phyloP scores from a whole-genome alignment of 345 rosid genomes.

The Eutrema japonicum region DNA sequence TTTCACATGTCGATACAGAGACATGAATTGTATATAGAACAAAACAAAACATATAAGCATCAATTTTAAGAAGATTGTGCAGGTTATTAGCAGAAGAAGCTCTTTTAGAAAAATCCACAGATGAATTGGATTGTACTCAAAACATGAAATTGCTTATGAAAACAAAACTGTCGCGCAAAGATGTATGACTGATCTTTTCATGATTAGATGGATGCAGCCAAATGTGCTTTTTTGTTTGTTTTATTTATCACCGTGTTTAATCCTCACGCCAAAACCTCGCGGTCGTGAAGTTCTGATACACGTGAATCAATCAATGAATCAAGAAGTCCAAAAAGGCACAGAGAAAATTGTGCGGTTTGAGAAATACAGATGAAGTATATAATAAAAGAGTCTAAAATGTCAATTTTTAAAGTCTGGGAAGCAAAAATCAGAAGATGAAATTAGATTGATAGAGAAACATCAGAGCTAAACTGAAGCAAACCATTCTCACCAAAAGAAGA shows the following conservation, averaged over 20 bases:
- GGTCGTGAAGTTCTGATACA: constrained; percentile 48
- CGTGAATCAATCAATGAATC: constrained; percentile 15
- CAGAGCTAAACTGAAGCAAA: constrained; percentile 1
- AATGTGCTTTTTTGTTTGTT: neutral
- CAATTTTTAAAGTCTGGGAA: neutral
- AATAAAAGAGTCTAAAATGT: neutral
- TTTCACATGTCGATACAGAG: constrained; percentile 1
- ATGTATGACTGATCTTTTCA: constrained; percentile 33
- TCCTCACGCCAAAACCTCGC: constrained; percentile 34
- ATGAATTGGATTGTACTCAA: neutral
- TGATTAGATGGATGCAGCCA: constrained; percentile 34
- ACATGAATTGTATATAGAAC: neutral
- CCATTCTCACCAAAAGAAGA: neutral
- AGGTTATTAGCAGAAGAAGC: neutral
- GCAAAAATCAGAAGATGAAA: neutral
- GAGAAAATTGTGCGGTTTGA: neutral
- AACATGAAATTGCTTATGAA: neutral
- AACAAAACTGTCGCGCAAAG: constrained; percentile 29
- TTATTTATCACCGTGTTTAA: constrained; percentile 41
- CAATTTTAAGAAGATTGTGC: too few relatives aligned
- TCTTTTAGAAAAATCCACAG: neutral
- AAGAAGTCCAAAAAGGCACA: neutral
- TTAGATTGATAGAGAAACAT: constrained; percentile 12
- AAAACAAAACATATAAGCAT: neutral
- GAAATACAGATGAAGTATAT: neutral